Conservation (phyloP, 2,329 filamentous ascomycete genomes). For the Colletotrichum liriopes region DNA sequence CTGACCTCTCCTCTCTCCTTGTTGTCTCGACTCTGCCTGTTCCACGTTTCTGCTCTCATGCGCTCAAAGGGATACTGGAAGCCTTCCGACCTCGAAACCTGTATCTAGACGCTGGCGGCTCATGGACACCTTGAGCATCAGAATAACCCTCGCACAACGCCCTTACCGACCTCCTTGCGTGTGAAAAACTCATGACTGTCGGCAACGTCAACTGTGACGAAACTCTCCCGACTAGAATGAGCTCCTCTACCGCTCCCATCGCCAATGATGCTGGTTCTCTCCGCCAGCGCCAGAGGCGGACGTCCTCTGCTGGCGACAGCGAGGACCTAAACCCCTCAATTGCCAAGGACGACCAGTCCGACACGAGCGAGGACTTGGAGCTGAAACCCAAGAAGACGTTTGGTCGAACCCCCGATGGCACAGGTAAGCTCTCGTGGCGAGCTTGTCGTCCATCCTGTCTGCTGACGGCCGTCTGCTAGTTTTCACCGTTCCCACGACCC, state of each 20-base stretch:
- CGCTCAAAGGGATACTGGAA: constrained; percentile 10
- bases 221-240: constrained; percentile 42
- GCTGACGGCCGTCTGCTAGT: constrained; percentile 68
- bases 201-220: constrained; percentile 4
- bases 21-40: not conserved
- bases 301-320: constrained; percentile 23
- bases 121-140: constrained; percentile 41
- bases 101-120: constrained; percentile 38
- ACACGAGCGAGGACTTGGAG: constrained; percentile 10
- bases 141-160: constrained; percentile 35
- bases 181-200: constrained; percentile 31
- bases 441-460: constrained; percentile 5
- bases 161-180: constrained; percentile 41
- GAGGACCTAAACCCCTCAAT: constrained; percentile 25
- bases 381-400: constrained; percentile 79
- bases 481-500: constrained; percentile 94
- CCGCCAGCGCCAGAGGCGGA: constrained; percentile 35
- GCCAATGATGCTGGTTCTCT: constrained; percentile 35
- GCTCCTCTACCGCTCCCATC: constrained; percentile 42
- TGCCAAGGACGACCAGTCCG: constrained; percentile 19
- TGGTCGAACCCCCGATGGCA: constrained; percentile 92
- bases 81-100: not conserved
- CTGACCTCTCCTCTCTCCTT: not conserved
- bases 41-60: not conserved
- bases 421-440: constrained; percentile 73